Percentiles rank a stretch among this genome's conserved stretches.
Conservation (phyloP, 805 yeast genomes). For the Wickerhamomyces queroliae region DNA sequence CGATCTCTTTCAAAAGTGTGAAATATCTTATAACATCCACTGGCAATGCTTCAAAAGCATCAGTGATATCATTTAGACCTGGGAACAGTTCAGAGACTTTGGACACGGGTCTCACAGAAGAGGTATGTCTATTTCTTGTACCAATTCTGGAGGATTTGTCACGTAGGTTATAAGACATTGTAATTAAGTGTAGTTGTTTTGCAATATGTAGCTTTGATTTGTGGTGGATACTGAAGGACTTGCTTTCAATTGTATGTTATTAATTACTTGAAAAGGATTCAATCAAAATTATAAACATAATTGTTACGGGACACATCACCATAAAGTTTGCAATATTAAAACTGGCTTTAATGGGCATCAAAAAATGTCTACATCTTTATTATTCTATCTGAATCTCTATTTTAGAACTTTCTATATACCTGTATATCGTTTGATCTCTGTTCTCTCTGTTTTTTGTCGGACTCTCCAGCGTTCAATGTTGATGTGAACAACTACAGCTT, state of each 20-base stretch:
- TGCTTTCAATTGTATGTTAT: too few species aligned
- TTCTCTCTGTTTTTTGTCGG: too few species aligned
- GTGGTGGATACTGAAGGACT: too few species aligned
- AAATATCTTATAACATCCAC: conserved; percentile 75
- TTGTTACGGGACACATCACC: background rate
- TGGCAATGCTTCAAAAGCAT: conserved; percentile 89
- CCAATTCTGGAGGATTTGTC: background rate
- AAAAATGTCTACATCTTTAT: too few species aligned
- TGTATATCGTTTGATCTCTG: too few species aligned
- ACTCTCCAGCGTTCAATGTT: conserved; percentile 5
- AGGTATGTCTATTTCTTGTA: background rate
- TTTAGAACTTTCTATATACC: too few species aligned
- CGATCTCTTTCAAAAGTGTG: conserved; percentile 86
- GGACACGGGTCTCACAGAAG: conserved; percentile 11
- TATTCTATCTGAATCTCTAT: too few species aligned
- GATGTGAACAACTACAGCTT: conserved; percentile 22
- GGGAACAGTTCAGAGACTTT: conserved; percentile 48
- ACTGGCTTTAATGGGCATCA: too few species aligned
- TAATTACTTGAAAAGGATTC: too few species aligned
- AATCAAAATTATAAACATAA: too few species aligned
- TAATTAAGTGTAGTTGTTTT: too few species aligned
- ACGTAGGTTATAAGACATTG: background rate
- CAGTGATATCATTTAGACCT: conserved; percentile 87
- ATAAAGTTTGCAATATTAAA: background rate
- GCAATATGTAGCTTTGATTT: background rate